Evolutionary conservation across 202 grass and related monocot genomes (phyloP), one percentile per base, ranked within the genome.

Genomic region (Brachypodium distachyon): DNA sequence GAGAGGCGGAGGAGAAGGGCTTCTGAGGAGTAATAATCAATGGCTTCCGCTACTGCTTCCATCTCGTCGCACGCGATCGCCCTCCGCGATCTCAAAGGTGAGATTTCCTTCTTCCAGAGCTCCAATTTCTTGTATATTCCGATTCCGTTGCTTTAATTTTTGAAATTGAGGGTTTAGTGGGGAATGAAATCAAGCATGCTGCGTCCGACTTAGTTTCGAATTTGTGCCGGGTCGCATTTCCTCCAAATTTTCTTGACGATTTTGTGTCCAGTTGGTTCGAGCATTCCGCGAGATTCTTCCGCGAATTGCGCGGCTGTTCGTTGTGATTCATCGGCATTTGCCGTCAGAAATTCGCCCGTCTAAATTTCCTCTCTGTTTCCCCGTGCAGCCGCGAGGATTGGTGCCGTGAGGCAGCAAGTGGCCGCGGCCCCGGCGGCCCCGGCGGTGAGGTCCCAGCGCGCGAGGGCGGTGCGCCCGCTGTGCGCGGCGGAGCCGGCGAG

Each of bases 61-160:
- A 79, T 92, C 76, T 77, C 93, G 53, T 88, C 87, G 49, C 84
- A 82, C 73, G 64, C 84, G 1, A 70, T 85, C 79, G 82, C 78
- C 55, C 78, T 81, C 67, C 84, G 89, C 53, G 89, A 96, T 56
- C 87, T 75, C 84, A 88, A 86, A 86, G 93, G 93, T 86, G 59
- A 87, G 59, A 3, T 13, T 62, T 28, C 25, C 21, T 43, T 67
- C 0, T 12, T 31, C 44, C 36, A 61, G 12, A 39, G 9, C 18
- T 13, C 37, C 0, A 25, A 5, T 61, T 14, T 25, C 19, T 14
- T 6, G 0, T 5, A 2, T n/a, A n/a, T n/a, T 28, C 37, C 9
- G n/a, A 38, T 37, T 50, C 44, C 25, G 32, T 3, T 22, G 32
- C 3, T 22, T 34, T 18, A 5, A 21, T 0, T 46, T 44, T 25